phyloP scores from a whole-genome alignment of 169 alveolate species.

The Pseudocohnilembus persalinus region DNA sequence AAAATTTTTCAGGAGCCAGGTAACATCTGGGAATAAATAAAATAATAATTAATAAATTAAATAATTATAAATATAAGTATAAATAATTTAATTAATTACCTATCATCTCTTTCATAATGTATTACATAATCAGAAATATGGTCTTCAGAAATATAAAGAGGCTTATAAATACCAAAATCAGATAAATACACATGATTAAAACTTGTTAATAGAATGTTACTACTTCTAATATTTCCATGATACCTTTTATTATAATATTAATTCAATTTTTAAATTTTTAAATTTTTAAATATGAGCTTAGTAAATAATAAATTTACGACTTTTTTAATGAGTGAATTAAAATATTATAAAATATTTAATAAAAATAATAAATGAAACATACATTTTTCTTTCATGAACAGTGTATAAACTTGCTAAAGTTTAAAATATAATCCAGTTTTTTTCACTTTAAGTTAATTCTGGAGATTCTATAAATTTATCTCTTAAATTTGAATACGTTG shows the following conservation, averaged over 20 bases:
- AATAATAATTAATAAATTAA: too few relatives aligned
- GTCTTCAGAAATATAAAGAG: slow-evolving; percentile 28
- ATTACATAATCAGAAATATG: slow-evolving; percentile 18
- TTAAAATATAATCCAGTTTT: slow-evolving; percentile 25
- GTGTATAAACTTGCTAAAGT: neutral
- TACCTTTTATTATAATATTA: slow-evolving; percentile 10
- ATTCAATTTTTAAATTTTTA: too few relatives aligned
- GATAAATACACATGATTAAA: slow-evolving; percentile 27
- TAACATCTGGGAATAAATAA: too few relatives aligned
- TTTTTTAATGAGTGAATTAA: too few relatives aligned
- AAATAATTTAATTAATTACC: too few relatives aligned
- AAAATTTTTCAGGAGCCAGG: slow-evolving; percentile 41
- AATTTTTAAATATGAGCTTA: too few relatives aligned
- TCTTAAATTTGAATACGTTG: slow-evolving; percentile 4
- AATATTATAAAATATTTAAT: too few relatives aligned
- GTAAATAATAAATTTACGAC: too few relatives aligned
- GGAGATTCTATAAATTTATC: slow-evolving; percentile 7
- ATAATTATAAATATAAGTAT: too few relatives aligned
- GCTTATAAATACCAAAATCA: slow-evolving; percentile 44
- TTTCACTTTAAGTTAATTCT: neutral
- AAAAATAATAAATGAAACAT: too few relatives aligned
- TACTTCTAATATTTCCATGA: slow-evolving; percentile 35
- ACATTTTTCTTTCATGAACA: neutral
- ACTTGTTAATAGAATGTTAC: slow-evolving; percentile 29
- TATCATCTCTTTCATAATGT: slow-evolving; percentile 16